phyloP scores from a whole-genome alignment of 192 early-diverging fungal species.

The Entomortierella beljakovae region DNA sequence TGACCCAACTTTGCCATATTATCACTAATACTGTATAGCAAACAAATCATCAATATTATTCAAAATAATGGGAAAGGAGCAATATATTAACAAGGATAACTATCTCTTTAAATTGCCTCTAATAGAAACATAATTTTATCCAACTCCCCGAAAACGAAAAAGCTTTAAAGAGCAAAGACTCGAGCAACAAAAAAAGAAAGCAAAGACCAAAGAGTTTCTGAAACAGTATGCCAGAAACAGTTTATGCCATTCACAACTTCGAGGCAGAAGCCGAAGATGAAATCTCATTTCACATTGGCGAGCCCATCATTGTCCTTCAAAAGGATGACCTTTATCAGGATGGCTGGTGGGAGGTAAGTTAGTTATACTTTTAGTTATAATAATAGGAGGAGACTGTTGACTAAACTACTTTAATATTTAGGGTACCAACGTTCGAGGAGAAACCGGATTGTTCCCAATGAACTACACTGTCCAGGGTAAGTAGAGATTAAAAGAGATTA shows the following conservation, averaged over 20 bases:
- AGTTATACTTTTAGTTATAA: not conserved
- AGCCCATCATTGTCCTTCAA: conserved; percentile 75
- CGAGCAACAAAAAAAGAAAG: not conserved
- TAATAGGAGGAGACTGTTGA: not conserved
- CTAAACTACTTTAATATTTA: conserved; percentile 18
- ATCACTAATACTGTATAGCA: not conserved
- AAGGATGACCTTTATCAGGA: conserved; percentile 77
- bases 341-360: conserved; percentile 82
- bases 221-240: conserved; percentile 51
- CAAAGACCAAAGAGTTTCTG: not conserved
- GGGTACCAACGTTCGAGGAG: conserved; percentile 72
- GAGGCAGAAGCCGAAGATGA: conserved; percentile 77
- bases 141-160: no score
- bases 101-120: no score
- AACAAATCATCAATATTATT: not conserved
- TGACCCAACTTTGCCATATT: not conserved
- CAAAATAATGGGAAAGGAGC: no score
- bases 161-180: not conserved
- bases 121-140: no score
- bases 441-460: conserved; percentile 78
- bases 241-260: conserved; percentile 69
- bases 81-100: no score
- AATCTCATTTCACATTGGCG: conserved; percentile 70
- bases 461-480: conserved; percentile 26
- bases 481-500: no score